phyloP scores from a whole-genome alignment of 2,329 filamentous ascomycete genomes.

The Chrysosphaeria jannelii region DNA sequence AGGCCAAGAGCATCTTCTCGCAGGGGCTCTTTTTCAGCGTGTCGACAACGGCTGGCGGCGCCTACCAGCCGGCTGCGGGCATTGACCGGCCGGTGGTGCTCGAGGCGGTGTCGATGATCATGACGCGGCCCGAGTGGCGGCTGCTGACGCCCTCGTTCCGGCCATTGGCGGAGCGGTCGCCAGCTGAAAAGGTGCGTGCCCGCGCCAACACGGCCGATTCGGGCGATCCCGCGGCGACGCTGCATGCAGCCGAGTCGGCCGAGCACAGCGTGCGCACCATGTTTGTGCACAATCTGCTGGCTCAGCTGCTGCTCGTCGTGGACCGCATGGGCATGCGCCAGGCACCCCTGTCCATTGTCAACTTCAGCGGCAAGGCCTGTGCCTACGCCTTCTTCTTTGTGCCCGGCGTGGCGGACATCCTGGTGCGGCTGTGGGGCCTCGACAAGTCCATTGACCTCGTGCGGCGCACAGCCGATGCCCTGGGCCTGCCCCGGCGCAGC shows the following conservation, averaged over 20 bases:
- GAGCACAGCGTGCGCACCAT: constrained; percentile 73
- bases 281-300: constrained; percentile 52
- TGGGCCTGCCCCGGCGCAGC: constrained; percentile 27
- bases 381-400: constrained; percentile 88
- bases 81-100: constrained; percentile 59
- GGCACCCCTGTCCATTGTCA: constrained; percentile 32
- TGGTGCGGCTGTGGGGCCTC: constrained; percentile 55
- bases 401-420: constrained; percentile 54
- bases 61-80: constrained; percentile 43
- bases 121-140: constrained; percentile 75
- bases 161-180: constrained; percentile 24
- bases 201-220: constrained; percentile 18
- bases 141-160: constrained; percentile 36
- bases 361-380: constrained; percentile 70
- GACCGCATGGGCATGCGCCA: constrained; percentile 65
- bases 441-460: constrained; percentile 26
- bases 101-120: constrained; percentile 50
- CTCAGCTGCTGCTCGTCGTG: constrained; percentile 64
- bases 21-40: constrained; percentile 3
- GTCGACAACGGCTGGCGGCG: constrained; percentile 11
- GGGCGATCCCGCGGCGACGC: too few relatives aligned
- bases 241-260: constrained; percentile 29
- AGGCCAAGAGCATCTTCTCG: constrained; percentile 3
- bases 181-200: constrained; percentile 14
- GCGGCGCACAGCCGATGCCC: constrained; percentile 39